Percentiles rank a stretch among this genome's conserved stretches.
These are phyloP conservation scores for Kodamaea suecica DNA, from an alignment of 1,139 yeast species.

Conservation along the genomic window DNA sequence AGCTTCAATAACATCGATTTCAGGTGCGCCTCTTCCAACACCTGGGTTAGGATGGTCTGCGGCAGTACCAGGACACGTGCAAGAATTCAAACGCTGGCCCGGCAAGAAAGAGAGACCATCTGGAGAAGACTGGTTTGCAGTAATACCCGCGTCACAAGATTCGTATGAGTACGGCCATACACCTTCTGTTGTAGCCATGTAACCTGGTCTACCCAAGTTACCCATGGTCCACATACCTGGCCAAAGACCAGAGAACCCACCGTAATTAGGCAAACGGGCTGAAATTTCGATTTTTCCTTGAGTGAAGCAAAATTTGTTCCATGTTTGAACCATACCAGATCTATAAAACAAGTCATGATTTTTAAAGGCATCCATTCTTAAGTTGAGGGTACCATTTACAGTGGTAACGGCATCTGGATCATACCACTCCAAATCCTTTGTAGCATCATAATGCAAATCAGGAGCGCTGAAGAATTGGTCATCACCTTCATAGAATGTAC, in stretches of 20 bases:
- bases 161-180: slow-evolving; percentile 36
- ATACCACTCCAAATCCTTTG: slow-evolving; percentile 33
- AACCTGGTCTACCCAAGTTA: slow-evolving; percentile 31
- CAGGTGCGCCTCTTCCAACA: slow-evolving; percentile 84
- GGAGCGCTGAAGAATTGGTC: slow-evolving; percentile 31
- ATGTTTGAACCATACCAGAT: slow-evolving; percentile 32
- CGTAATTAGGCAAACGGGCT: slow-evolving; percentile 28
- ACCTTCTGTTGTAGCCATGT: slow-evolving; percentile 30
- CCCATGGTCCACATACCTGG: slow-evolving; percentile 37
- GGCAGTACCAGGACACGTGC: slow-evolving; percentile 68
- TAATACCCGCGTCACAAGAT: slow-evolving; percentile 31
- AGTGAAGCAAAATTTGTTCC: slow-evolving; percentile 31
- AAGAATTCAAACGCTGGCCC: slow-evolving; percentile 35
- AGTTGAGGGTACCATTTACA: slow-evolving; percentile 23
- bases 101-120: slow-evolving; percentile 32
- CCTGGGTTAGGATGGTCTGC: slow-evolving; percentile 75
- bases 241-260: slow-evolving; percentile 30
- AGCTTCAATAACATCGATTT: slow-evolving; percentile 82
- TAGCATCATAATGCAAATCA: slow-evolving; percentile 29
- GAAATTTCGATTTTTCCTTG: slow-evolving; percentile 25
- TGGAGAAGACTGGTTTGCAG: slow-evolving; percentile 30
- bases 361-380: slow-evolving; percentile 28
- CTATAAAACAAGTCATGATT: slow-evolving; percentile 29
- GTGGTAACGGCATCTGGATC: slow-evolving; percentile 32
- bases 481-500: slow-evolving; percentile 32